Evolutionary conservation across 2,329 filamentous ascomycete genomes (phyloP), one percentile per base, ranked within the genome.

Genomic region (Blastomyces emzantsi): DNA sequence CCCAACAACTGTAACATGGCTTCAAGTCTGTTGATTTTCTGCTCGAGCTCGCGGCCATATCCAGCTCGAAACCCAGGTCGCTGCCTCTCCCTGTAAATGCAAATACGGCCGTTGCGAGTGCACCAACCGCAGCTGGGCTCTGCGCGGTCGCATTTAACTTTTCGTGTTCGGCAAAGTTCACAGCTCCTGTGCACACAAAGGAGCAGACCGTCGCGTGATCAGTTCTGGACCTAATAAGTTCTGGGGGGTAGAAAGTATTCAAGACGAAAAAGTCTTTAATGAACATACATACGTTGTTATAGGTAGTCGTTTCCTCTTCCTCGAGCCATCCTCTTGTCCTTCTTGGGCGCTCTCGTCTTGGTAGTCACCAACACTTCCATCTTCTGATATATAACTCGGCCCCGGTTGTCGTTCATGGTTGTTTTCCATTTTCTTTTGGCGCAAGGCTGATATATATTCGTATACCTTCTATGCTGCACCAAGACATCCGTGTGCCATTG

Each of bases 41-140:
- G 76, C 67, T 81, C 85, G 5, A 87, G 79, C 73, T 87, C 85
- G 60, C 84, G 77, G 17, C 83, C 83, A 72, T 86, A 86, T 55
- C 84, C 85, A 68, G 85, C 82, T 39, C 83, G 78, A 47, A 83
- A 79, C 2, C 87, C 87, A 8, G 87, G 86, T 72, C 89, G 89
- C 76, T 89, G 88, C 52, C 87, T 80, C 69, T 88, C 87, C 65
- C 84, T 85, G 72, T 90, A 90, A 72, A 88, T 84, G 72, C 87
- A 90, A 52, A 80, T 69, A 67, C 87, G 84, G 64, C 82, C 82
- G 73, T 90, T 88, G 60, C 87, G 83, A 60, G 84, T 76, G 72
- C 87, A 90, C 87, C 87, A 90, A 28, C 86, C 86, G 74, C 87
- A 89, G n/a, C 81, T 81, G 1, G 82, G 82, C 68, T 84, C 81